Evolutionary conservation across 805 yeast species (phyloP), one percentile per base, ranked within the genome.

Genomic region (Ogataea angusta): DNA sequence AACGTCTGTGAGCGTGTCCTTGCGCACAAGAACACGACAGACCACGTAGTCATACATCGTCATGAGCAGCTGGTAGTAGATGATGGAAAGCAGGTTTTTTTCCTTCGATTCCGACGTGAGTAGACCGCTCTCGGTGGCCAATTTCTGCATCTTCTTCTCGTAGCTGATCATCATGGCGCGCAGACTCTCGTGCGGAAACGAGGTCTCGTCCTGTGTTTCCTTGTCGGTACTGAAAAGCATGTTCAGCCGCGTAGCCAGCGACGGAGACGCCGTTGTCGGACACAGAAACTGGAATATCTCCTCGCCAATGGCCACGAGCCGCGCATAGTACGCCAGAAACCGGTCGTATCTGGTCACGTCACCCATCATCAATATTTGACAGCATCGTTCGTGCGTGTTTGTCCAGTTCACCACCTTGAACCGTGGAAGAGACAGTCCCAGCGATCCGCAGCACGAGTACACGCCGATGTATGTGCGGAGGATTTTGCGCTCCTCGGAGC

Each of bases 401-500:
- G 72, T 62, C 80, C 80, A 76, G 22, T 58, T 48, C 4, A 75
- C 79, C 16, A 72, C 63, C 48, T 68, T 72, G 52, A 74, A 76
- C 36, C 77, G 59, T 6, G 78, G 76, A 34, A 76, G 59, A 4
- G 77, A 68, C 26, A 76, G 57, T 5, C 75, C 78, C 25, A 76
- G 57, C 4, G 75, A 69, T 2, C 77, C 78, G 54, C 77, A 72
- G 45, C 73, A 69, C 27, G 72, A 60, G 53, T 73, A 76, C 8
- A 74, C 73, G 39, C 74, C 70, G 47, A 75, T 54, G 45, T 68
- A 69, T 0, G 72, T 60, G 25, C 81, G 54, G 15, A 75, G 45
- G 21, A 67, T 51, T 30, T 60, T 60, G 16, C 69, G 42, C 43
- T 67, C 71, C 36, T 58, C 56, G 3, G 63, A 52, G 27, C 44